Evolutionary conservation across 2,329 filamentous ascomycete species (phyloP).

Genomic region (Purpureocillium lavendulum): DNA sequence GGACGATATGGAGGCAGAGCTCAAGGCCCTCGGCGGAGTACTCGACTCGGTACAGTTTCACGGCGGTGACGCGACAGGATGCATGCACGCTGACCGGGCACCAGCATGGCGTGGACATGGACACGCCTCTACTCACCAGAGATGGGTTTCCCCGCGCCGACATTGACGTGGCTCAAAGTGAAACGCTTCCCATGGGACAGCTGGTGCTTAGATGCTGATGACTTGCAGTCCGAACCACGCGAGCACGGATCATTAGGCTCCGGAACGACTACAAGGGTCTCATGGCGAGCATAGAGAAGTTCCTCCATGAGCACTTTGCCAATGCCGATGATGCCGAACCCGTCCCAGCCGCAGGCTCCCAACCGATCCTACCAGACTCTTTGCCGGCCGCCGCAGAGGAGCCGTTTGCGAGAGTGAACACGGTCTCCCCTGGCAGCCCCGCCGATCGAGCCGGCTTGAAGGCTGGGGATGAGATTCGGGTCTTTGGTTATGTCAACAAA

Average conservation of each 20-base stretch:
- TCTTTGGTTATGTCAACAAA: conserved; percentile 77
- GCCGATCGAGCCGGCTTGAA: conserved; percentile 76
- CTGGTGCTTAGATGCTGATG: conserved; percentile 1
- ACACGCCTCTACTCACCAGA: conserved; percentile 73
- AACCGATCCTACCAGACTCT: conserved; percentile 17
- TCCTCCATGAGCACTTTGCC: conserved; percentile 88
- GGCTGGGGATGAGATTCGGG: conserved; percentile 70
- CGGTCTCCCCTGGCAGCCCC: conserved; percentile 68
- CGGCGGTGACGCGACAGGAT: background rate
- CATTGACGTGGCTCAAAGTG: conserved; percentile 92
- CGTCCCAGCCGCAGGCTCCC: conserved; percentile 7
- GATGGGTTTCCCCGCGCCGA: conserved; percentile 92
- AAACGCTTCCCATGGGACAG: conserved; percentile 11
- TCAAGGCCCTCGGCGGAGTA: conserved; percentile 75
- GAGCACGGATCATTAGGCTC: conserved; percentile 79
- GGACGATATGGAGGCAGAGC: conserved; percentile 74
- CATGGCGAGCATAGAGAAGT: conserved; percentile 75
- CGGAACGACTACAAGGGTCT: conserved; percentile 90
- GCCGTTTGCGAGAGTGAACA: conserved; percentile 84
- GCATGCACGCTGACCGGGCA: conserved; percentile 10
- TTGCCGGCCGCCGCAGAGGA: conserved; percentile 22
- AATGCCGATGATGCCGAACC: conserved; percentile 47
- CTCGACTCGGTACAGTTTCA: conserved; percentile 66
- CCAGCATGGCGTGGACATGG: conserved; percentile 90
- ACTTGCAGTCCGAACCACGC: conserved; percentile 76